Conservation (phyloP, 371 early-diverging fungal species). For the Mortierella sp. region DNA sequence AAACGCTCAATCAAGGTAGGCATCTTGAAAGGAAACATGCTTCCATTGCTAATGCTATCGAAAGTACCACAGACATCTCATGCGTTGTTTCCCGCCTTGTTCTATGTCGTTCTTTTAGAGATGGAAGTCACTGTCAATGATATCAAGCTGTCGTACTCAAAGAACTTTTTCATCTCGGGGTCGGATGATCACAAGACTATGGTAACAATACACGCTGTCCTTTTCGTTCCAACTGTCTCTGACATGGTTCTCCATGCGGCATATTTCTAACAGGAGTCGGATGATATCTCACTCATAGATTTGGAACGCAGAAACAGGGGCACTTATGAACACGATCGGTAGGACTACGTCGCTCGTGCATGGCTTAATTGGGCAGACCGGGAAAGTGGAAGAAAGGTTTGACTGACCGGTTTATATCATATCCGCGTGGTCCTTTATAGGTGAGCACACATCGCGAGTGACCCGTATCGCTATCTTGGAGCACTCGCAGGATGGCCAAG, state of each 20-base stretch:
- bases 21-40: not conserved
- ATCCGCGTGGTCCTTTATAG: not conserved
- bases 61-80: too few species aligned
- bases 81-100: too few species aligned
- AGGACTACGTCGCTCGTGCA: not conserved
- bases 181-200: slow-evolving; percentile 35
- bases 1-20: slow-evolving; percentile 12
- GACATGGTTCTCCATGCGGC: too few species aligned
- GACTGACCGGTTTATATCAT: not conserved
- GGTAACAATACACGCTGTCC: slow-evolving; percentile 14
- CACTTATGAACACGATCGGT: slow-evolving; percentile 18
- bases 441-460: slow-evolving; percentile 10
- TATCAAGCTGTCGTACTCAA: slow-evolving; percentile 41
- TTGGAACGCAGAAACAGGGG: slow-evolving; percentile 48
- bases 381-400: not conserved
- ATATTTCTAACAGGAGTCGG: not conserved
- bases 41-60: not conserved
- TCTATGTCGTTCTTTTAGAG: not conserved
- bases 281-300: slow-evolving; percentile 20
- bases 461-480: slow-evolving; percentile 32
- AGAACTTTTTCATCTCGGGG: slow-evolving; percentile 40
- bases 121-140: slow-evolving; percentile 44
- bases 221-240: not conserved
- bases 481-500: slow-evolving; percentile 14
- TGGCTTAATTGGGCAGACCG: not conserved